Conservation (phyloP, 2,329 filamentous ascomycete species). For the Aureobasidium melanogenum region DNA sequence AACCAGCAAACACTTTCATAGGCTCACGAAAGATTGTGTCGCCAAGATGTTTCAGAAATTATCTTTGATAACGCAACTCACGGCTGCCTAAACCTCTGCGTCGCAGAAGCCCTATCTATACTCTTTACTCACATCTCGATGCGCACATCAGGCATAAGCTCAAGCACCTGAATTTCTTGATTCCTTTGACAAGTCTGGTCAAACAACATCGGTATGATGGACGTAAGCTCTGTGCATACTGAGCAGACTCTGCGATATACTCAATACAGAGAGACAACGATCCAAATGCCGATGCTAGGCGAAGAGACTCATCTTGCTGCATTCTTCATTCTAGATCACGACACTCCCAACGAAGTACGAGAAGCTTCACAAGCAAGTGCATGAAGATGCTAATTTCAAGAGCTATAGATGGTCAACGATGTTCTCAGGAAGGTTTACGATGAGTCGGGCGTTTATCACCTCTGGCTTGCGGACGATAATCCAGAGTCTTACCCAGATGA, state of each 20-base stretch:
- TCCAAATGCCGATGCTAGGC: background rate
- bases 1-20: too few relatives aligned
- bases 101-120: too few relatives aligned
- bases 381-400: background rate
- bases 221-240: rapidly evolving
- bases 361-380: rapidly evolving
- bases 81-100: too few relatives aligned
- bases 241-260: background rate
- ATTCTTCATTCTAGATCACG: background rate
- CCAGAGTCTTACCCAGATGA: background rate
- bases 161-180: too few relatives aligned
- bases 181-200: too few relatives aligned
- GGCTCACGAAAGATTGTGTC: too few relatives aligned
- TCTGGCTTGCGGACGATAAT: background rate
- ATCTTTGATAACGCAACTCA: too few relatives aligned
- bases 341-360: background rate
- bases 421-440: background rate
- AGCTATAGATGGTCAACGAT: background rate
- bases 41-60: too few relatives aligned
- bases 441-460: background rate
- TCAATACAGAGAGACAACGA: background rate
- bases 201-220: background rate
- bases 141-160: too few relatives aligned
- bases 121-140: too few relatives aligned
- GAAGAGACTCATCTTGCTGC: background rate